Percentiles rank a stretch among this genome's conserved stretches.
phyloP scores from a whole-genome alignment of 225 moss, liverwort and hornwort genomes.

The Physcomitrellopsis africana region DNA sequence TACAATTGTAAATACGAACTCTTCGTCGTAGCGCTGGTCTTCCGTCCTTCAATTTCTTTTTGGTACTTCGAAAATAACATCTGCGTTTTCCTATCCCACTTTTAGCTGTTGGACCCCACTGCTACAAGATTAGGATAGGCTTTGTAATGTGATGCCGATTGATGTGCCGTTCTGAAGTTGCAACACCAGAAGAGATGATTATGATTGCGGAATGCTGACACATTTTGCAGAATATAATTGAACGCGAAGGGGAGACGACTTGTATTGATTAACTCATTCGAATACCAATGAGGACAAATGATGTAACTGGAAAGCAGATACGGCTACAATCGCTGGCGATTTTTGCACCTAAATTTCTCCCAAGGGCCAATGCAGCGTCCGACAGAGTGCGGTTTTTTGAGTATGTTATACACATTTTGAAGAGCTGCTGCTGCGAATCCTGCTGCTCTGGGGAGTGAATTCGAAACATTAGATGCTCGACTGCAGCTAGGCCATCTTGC shows the following conservation, averaged over 20 bases:
- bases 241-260: background rate
- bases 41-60: background rate
- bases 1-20: conserved; percentile 50
- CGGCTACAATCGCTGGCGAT: no score
- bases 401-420: no score
- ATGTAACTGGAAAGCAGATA: background rate
- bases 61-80: background rate
- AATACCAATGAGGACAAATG: background rate
- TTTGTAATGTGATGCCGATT: background rate
- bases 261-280: background rate
- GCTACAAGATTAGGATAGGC: background rate
- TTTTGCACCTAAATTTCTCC: no score
- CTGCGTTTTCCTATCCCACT: background rate
- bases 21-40: conserved; percentile 7
- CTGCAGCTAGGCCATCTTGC: no score
- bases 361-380: no score
- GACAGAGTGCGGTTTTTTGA: no score
- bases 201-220: background rate
- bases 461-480: no score
- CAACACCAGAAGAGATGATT: background rate
- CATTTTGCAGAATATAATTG: background rate
- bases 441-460: no score
- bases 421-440: no score
- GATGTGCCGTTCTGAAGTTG: background rate
- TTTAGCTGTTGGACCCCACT: background rate